Percentiles rank a stretch among this genome's conserved stretches.
phyloP scores from a whole-genome alignment of 176 grass and related monocot species.

The Oryza brachyantha region DNA sequence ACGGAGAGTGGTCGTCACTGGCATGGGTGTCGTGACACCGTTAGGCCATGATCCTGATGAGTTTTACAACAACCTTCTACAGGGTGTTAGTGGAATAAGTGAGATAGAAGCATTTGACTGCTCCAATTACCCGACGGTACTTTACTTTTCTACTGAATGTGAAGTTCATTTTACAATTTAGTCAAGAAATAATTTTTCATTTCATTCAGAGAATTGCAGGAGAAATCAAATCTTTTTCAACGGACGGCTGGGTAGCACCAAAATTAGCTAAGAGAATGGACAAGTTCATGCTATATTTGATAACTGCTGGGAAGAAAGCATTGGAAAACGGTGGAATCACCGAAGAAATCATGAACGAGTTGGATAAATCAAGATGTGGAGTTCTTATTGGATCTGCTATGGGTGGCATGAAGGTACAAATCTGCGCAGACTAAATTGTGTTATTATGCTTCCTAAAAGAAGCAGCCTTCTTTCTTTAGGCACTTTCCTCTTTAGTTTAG shows the following conservation, averaged over 20 bases:
- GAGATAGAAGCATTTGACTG: conserved; percentile 92
- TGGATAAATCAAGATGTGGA: conserved; percentile 92
- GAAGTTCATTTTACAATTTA: conserved; percentile 24
- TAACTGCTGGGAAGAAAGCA: conserved; percentile 94
- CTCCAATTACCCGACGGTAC: conserved; percentile 91
- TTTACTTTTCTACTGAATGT: neutral
- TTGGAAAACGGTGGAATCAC: conserved; percentile 86
- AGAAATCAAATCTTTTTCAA: conserved; percentile 93
- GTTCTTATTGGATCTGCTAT: conserved; percentile 95
- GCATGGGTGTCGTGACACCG: conserved; percentile 92
- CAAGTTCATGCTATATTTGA: conserved; percentile 95
- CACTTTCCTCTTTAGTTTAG: conserved; percentile 10
- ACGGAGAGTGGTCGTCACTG: conserved; percentile 92
- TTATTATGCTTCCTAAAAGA: neutral
- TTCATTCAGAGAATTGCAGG: conserved; percentile 82
- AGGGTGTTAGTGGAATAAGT: conserved; percentile 82
- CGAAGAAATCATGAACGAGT: conserved; percentile 69
- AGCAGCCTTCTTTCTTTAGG: neutral
- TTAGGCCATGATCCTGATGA: conserved; percentile 95
- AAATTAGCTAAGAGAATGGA: conserved; percentile 94
- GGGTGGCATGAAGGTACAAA: conserved; percentile 92
- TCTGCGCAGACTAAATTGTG: neutral
- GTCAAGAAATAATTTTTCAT: neutral
- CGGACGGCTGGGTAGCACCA: conserved; percentile 86
- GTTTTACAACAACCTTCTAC: conserved; percentile 94